Evolutionary conservation across 2,329 filamentous ascomycete species (phyloP).

Genomic region (Colletotrichum gloeosporioides): DNA sequence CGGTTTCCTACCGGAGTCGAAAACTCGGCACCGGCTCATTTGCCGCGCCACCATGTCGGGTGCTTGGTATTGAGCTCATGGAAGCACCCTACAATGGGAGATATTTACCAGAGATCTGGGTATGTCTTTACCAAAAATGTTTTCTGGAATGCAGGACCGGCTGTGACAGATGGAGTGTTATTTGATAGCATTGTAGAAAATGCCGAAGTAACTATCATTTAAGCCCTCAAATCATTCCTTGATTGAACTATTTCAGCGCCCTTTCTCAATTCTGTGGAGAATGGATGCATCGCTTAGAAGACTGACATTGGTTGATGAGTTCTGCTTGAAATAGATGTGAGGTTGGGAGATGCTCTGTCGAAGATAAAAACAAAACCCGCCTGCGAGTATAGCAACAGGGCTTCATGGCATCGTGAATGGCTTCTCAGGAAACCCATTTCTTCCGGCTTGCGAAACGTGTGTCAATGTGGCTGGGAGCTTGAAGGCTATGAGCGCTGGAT

Average conservation of each 20-base stretch:
- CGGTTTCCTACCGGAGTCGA: background rate
- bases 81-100: background rate
- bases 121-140: background rate
- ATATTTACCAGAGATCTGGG: background rate
- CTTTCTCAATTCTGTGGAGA: background rate
- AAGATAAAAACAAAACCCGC: background rate
- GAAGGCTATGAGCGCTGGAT: too few species aligned
- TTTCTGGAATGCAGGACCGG: background rate
- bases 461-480: background rate
- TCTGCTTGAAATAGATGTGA: too few species aligned
- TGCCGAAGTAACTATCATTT: background rate
- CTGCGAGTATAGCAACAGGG: background rate
- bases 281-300: background rate
- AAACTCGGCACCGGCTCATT: background rate
- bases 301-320: background rate
- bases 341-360: too few species aligned
- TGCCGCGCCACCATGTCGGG: background rate
- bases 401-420: background rate
- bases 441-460: background rate
- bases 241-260: too few species aligned
- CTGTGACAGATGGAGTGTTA: background rate
- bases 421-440: background rate
- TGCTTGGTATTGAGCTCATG: background rate
- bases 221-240: fast-evolving
- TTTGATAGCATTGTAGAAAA: background rate